Evolutionary conservation across 2,329 filamentous ascomycete species (phyloP).

Genomic region (Rosellinia necatrix): DNA sequence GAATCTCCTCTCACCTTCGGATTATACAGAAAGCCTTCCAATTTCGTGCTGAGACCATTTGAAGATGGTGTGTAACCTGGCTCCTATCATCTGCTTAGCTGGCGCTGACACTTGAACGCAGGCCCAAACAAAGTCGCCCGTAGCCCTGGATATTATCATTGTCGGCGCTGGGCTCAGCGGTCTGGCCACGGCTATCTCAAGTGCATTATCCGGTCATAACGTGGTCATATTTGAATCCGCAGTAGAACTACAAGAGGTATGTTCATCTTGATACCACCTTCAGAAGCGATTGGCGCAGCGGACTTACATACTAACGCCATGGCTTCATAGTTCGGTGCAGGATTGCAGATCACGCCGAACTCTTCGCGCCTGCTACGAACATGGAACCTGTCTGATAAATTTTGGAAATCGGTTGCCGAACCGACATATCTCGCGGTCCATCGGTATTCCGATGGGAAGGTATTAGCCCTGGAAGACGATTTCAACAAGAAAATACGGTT

Average conservation of each 20-base stretch:
- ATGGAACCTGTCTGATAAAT: constrained; percentile 53
- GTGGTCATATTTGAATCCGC: constrained; percentile 51
- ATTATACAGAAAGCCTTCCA: too few species aligned
- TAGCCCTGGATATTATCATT: constrained; percentile 44
- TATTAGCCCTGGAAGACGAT: constrained; percentile 54
- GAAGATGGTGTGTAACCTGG: constrained; percentile 4
- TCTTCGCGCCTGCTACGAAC: constrained; percentile 53
- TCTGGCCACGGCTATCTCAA: constrained; percentile 47
- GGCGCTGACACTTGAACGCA: not conserved
- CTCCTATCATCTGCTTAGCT: not conserved
- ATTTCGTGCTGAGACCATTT: not conserved
- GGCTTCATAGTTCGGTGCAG: constrained; percentile 51
- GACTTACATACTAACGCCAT: not conserved
- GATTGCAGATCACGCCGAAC: constrained; percentile 58
- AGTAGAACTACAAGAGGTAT: constrained; percentile 46
- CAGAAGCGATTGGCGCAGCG: too few species aligned
- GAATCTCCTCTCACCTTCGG: too few species aligned
- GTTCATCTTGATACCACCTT: not conserved
- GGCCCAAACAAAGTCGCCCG: constrained; percentile 15
- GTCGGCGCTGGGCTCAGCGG: constrained; percentile 50
- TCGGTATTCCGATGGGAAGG: constrained; percentile 53
- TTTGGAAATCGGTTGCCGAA: constrained; percentile 46
- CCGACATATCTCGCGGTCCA: constrained; percentile 57
- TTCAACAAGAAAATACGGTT: constrained; percentile 57
- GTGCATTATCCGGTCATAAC: constrained; percentile 44